These are phyloP conservation scores for Smallanthus sonchifolius DNA, from an alignment of 129 eudicot species.

Conservation along the genomic window DNA sequence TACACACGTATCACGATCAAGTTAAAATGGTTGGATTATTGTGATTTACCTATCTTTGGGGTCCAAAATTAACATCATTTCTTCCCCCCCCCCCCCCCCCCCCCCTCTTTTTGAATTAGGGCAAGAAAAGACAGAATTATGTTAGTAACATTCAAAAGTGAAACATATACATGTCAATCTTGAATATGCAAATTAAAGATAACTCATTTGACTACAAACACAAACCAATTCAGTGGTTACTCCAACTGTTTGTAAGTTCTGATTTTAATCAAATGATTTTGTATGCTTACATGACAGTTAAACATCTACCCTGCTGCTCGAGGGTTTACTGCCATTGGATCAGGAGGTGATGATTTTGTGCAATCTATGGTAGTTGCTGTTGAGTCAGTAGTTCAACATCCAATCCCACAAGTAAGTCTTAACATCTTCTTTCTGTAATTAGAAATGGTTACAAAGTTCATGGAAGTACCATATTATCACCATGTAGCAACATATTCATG, in stretches of 20 bases:
- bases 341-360: slow-evolving; percentile 98
- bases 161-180: not conserved
- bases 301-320: slow-evolving; percentile 85
- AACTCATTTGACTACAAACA: not conserved
- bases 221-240: not conserved
- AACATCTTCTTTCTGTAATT: not conserved
- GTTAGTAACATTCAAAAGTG: not conserved
- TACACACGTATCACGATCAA: not conserved
- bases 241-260: slow-evolving; percentile 3
- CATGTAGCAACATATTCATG: not conserved
- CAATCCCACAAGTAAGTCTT: slow-evolving; percentile 68
- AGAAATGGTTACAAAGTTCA: not conserved
- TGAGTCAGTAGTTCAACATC: slow-evolving; percentile 80
- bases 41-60: not conserved
- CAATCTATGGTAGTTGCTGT: slow-evolving; percentile 96
- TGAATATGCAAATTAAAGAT: not conserved
- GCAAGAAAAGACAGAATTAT: not conserved
- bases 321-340: slow-evolving; percentile 97
- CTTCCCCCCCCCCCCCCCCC: too few species aligned
- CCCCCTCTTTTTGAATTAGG: not conserved
- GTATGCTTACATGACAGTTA: slow-evolving; percentile 39
- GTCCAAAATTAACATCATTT: too few species aligned
- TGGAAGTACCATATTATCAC: not conserved
- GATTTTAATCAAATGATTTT: slow-evolving; percentile 2
- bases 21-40: not conserved